Conservation (phyloP, 129 eudicot genomes). For the Artemisia tridentata region DNA sequence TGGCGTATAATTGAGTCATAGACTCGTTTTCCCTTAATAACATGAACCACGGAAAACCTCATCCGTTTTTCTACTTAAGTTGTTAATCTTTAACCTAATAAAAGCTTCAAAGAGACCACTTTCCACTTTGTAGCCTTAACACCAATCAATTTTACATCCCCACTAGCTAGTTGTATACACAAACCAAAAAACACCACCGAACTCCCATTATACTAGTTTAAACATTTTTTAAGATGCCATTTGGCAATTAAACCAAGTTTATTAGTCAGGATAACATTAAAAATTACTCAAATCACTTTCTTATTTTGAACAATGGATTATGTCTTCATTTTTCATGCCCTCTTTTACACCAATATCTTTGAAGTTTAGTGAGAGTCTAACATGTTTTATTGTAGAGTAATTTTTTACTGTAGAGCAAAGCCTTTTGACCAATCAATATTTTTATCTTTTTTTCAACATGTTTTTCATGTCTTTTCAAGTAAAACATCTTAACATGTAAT, state of each 20-base stretch:
- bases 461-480: no score
- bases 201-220: slow-evolving; percentile 26
- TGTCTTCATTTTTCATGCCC: slow-evolving; percentile 27
- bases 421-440: not conserved
- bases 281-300: slow-evolving; percentile 4
- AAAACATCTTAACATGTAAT: no score
- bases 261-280: slow-evolving; percentile 27
- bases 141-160: slow-evolving; percentile 19
- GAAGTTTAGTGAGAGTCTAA: slow-evolving; percentile 15
- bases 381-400: not conserved
- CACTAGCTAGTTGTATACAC: slow-evolving; percentile 27
- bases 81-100: slow-evolving; percentile 14
- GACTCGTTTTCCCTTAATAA: no score
- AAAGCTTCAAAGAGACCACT: slow-evolving; percentile 23
- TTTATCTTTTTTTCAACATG: not conserved
- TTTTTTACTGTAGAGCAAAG: not conserved
- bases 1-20: no score
- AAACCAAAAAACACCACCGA: slow-evolving; percentile 35
- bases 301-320: slow-evolving; percentile 26
- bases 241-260: slow-evolving; percentile 22
- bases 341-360: slow-evolving; percentile 15
- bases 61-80: no score
- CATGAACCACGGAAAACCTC: no score
- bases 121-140: slow-evolving; percentile 22
- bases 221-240: slow-evolving; percentile 22